Evolutionary conservation across 805 yeast genomes (phyloP).

Genomic region (Kodamaea kaohsiungensis): DNA sequence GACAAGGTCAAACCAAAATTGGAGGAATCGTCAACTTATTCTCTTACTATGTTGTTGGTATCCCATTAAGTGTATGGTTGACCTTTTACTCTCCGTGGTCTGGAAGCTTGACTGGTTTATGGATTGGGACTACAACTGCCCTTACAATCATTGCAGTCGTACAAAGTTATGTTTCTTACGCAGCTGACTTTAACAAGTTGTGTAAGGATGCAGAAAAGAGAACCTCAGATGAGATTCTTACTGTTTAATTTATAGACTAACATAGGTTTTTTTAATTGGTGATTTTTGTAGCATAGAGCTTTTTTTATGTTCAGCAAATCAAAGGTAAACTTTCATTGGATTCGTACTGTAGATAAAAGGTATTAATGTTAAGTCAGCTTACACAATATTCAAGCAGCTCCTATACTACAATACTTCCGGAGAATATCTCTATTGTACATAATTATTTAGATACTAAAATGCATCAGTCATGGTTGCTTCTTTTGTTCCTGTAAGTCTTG

Average conservation of each 20-base stretch:
- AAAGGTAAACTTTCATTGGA: too few relatives aligned
- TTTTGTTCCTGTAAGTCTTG: constrained; percentile 49
- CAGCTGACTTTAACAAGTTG: constrained; percentile 37
- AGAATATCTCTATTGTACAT: constrained; percentile 2
- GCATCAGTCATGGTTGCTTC: constrained; percentile 44
- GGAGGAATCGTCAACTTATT: constrained; percentile 60
- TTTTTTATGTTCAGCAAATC: too few relatives aligned
- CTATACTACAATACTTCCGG: not conserved
- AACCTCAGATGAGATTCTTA: constrained; percentile 20
- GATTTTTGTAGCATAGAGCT: not conserved
- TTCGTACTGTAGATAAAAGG: too few relatives aligned
- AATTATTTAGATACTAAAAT: constrained; percentile 18
- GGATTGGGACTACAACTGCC: constrained; percentile 58
- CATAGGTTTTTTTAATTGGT: not conserved
- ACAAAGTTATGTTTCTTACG: constrained; percentile 40
- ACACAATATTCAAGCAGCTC: too few relatives aligned
- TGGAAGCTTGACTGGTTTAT: constrained; percentile 57
- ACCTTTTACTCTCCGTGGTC: constrained; percentile 50
- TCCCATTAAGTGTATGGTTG: constrained; percentile 58
- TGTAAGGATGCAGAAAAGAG: constrained; percentile 41
- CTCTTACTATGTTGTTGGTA: constrained; percentile 61
- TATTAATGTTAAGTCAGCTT: too few relatives aligned
- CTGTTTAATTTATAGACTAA: constrained; percentile 1
- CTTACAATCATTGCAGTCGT: constrained; percentile 48
- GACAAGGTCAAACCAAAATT: constrained; percentile 71